These are phyloP conservation scores for Bidens hawaiensis DNA, from an alignment of 140 eudicot species.

Conservation along the genomic window DNA sequence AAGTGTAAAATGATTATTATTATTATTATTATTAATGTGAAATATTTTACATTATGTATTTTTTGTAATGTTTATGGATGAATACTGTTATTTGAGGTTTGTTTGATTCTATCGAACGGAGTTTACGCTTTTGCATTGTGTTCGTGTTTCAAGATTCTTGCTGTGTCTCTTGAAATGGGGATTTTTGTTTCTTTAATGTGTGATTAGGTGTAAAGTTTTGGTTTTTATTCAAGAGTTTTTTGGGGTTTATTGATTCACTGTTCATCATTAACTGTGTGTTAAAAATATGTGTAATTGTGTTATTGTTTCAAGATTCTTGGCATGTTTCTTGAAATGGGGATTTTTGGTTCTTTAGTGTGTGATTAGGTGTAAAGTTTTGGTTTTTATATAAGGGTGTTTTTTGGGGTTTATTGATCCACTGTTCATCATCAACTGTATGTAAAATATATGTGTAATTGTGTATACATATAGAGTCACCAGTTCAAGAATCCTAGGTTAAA, in stretches of 20 bases:
- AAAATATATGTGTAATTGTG: background rate
- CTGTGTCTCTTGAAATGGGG: background rate
- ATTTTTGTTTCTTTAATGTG: background rate
- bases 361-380: background rate
- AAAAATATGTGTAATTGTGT: slow-evolving; percentile 3
- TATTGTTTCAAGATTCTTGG: slow-evolving; percentile 2
- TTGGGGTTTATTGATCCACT: slow-evolving; percentile 8
- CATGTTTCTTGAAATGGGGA: background rate
- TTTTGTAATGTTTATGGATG: too few species aligned
- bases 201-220: background rate
- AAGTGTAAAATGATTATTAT: too few species aligned
- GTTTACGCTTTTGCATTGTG: slow-evolving; percentile 15
- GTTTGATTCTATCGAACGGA: too few species aligned
- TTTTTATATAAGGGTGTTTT: slow-evolving; percentile 6
- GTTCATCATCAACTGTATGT: slow-evolving; percentile 7
- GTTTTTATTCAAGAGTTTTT: background rate
- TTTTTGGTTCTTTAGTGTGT: background rate
- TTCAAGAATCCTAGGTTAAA: background rate
- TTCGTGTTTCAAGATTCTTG: slow-evolving; percentile 1
- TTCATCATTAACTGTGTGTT: slow-evolving; percentile 9
- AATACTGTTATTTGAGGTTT: too few species aligned
- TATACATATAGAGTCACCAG: background rate
- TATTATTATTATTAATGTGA: too few species aligned
- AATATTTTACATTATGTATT: too few species aligned
- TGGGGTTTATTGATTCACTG: slow-evolving; percentile 1